A percentile compares a stretch with the other conserved stretches of the same genome.
Evolutionary conservation across 371 early-diverging fungal species (phyloP).

Genomic region (Zopfochytrium polystomum): DNA sequence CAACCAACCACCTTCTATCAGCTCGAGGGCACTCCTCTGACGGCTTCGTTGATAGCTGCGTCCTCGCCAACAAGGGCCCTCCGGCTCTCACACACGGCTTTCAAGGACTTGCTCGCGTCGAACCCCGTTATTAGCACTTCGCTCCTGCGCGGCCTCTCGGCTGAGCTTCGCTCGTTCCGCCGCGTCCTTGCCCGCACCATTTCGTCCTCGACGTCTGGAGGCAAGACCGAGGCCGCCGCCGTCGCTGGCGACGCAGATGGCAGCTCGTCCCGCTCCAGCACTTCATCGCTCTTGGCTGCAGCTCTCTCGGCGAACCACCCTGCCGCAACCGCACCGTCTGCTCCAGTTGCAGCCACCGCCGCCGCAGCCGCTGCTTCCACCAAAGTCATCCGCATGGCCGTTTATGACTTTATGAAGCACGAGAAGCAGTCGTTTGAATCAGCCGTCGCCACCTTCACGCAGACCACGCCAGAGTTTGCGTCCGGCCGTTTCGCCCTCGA

Average conservation of each 20-base stretch:
- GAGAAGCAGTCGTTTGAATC: conserved; percentile 26
- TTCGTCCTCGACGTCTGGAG: neutral
- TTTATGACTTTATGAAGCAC: conserved; percentile 35
- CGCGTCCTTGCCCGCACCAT: conserved; percentile 19
- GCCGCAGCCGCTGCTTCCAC: too few species aligned
- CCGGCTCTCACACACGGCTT: conserved; percentile 17
- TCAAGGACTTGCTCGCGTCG: conserved; percentile 15
- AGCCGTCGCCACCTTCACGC: conserved; percentile 13
- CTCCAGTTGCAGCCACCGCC: too few species aligned
- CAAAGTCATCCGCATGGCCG: conserved; percentile 21
- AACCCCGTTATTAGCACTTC: conserved; percentile 16
- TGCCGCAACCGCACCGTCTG: too few species aligned
- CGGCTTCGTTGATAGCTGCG: conserved; percentile 19
- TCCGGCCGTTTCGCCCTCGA: conserved; percentile 2
- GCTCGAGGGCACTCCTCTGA: conserved; percentile 18
- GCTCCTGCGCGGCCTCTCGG: conserved; percentile 20
- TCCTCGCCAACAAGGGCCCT: conserved; percentile 12
- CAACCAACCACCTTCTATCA: neutral
- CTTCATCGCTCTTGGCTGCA: too few species aligned
- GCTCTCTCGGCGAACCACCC: too few species aligned
- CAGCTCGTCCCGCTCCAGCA: too few species aligned
- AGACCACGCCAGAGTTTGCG: neutral
- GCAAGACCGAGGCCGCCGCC: conserved; percentile 1
- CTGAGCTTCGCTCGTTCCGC: conserved; percentile 27
- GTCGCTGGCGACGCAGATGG: neutral